Evolutionary conservation across 2,329 filamentous ascomycete genomes (phyloP).

Genomic region (Botrytis galanthina): DNA sequence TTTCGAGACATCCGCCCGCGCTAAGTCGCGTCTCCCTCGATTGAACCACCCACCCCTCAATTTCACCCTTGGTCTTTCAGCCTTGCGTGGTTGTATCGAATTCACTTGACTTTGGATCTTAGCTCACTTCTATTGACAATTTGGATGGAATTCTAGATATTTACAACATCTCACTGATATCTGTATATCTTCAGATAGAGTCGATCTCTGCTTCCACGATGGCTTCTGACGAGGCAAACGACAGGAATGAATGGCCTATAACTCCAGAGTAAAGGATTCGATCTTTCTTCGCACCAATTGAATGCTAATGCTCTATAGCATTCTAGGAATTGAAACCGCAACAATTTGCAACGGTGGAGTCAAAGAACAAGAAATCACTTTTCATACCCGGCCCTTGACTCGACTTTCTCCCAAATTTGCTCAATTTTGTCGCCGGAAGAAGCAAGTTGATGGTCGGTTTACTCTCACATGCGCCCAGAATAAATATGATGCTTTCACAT

Average conservation of each 20-base stretch:
- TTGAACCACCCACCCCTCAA: neutral
- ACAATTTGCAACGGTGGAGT: neutral
- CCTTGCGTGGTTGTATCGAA: neutral
- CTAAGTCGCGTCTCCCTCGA: slow-evolving; percentile 13
- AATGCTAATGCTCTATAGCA: neutral
- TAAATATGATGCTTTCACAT: slow-evolving; percentile 8
- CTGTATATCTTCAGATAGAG: neutral
- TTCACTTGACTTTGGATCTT: neutral
- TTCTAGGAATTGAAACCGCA: slow-evolving; percentile 10
- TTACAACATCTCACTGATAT: neutral
- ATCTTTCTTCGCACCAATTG: neutral
- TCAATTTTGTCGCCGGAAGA: neutral
- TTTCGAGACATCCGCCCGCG: slow-evolving; percentile 10
- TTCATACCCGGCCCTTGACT: slow-evolving; percentile 9
- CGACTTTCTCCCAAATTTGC: slow-evolving; percentile 9
- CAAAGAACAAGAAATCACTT: slow-evolving; percentile 10
- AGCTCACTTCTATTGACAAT: neutral
- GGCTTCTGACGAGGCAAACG: neutral
- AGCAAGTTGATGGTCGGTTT: slow-evolving; percentile 1
- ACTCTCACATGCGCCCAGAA: neutral
- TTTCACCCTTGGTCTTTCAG: neutral
- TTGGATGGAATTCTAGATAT: neutral
- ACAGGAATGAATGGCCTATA: slow-evolving; percentile 9
- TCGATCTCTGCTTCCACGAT: neutral
- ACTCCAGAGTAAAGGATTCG: slow-evolving; percentile 1